Evolutionary conservation across 2,329 filamentous ascomycete genomes (phyloP), one percentile per base, ranked within the genome.

Genomic region (Tolypocladium pustulatum): DNA sequence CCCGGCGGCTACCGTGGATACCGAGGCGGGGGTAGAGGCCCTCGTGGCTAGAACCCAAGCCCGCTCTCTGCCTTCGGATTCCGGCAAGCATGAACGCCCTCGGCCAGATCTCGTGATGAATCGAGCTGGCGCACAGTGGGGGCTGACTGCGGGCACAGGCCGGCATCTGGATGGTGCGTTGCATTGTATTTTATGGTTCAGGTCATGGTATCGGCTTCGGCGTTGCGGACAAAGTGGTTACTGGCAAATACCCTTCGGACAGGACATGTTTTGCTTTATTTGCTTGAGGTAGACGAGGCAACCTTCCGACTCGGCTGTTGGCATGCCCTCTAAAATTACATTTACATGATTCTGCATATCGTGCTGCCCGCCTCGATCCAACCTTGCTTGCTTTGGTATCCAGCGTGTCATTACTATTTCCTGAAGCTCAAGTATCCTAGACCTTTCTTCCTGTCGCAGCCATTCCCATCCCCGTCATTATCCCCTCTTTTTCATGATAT

Each of bases 1-100:
- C 80, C 81, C 57, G 81, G 81, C 56, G 78, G 79, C 3, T 81
- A 78, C 55, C 78, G 82, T 46, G 81, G 78, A 2, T 77, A 76
- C 20, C 73, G 78, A 9, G 80, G 80, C 8, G 56, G 58, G 54
- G 78, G 76, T 22, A 73, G 81, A 58, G 77, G 79, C 20, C 81
- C 76, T 63, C 73, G 79, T 3, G 75, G 76, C n/a, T 52, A 52
- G 49, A 34, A 22, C 17, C 49, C 49, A 34, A 3, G 22, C 20
- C 30, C 10, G 10, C 8, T n/a, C 20, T 34, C 49, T 34, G 0
- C 30, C 49, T n/a, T 3, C 49, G 20, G 30, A 3, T n/a, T 34
- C 20, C 13, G 49, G 17, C 17, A 4, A 17, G 49, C 27, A 32
- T 52, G 30, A 52, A 20, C 20, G 27, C 49, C 9, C 20, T 34